These are phyloP conservation scores for Calonectria hongkongensis DNA, from an alignment of 2,329 filamentous ascomycete species.

Conservation along the genomic window DNA sequence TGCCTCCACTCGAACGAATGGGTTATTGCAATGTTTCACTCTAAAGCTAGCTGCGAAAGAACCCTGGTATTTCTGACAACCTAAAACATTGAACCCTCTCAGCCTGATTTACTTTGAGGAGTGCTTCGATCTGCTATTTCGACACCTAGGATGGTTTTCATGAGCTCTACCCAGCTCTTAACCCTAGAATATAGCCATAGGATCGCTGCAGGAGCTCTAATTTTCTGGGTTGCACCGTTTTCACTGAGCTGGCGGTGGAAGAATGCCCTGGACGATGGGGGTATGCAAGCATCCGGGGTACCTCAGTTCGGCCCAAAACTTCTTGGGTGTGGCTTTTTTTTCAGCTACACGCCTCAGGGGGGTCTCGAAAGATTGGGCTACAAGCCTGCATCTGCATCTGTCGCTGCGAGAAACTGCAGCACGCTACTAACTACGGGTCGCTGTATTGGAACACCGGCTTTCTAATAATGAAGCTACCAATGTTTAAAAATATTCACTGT, in stretches of 20 bases:
- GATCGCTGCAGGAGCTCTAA: constrained; percentile 39
- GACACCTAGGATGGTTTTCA: constrained; percentile 53
- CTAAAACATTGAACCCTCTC: constrained; percentile 40
- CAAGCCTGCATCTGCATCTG: constrained; percentile 35
- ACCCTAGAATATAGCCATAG: not conserved
- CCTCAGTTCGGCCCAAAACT: constrained; percentile 48
- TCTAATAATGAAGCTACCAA: constrained; percentile 15
- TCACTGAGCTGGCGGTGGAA: constrained; percentile 50
- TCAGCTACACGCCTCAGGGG: constrained; percentile 44
- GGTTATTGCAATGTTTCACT: constrained; percentile 31
- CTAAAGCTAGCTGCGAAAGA: constrained; percentile 27
- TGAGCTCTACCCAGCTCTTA: constrained; percentile 22
- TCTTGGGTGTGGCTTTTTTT: constrained; percentile 46
- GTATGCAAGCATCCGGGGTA: constrained; percentile 54
- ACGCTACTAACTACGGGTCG: constrained; percentile 28
- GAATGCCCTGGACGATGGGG: constrained; percentile 48
- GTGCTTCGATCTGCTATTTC: constrained; percentile 50
- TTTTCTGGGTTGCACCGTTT: constrained; percentile 50
- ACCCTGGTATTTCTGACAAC: constrained; percentile 34
- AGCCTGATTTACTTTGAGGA: constrained; percentile 8
- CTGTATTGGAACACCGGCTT: constrained; percentile 17
- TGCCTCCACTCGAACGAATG: constrained; percentile 6
- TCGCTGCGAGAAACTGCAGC: constrained; percentile 29
- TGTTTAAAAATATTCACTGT: constrained; percentile 36
- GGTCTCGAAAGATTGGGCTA: not conserved